Conservation (phyloP, 1,284 basidiomycete genomes). For the Pyrrhoderma noxium region DNA sequence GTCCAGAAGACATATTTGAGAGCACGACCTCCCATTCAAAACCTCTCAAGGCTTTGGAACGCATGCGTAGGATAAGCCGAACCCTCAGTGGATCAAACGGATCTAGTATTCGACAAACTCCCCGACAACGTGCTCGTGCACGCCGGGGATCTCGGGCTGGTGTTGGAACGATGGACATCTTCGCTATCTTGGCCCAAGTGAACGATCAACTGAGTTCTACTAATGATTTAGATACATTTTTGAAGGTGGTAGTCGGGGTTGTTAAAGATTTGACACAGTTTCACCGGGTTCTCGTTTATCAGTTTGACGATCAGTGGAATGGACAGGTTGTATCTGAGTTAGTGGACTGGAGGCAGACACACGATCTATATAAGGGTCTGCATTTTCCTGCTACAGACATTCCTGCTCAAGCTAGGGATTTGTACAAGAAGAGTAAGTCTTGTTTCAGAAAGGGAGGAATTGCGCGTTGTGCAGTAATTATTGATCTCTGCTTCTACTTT, state of each 20-base stretch:
- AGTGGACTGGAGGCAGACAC: conserved; percentile 76
- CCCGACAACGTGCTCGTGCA: conserved; percentile 23
- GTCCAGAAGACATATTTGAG: conserved; percentile 59
- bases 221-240: conserved; percentile 61
- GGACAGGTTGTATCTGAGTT: conserved; percentile 79
- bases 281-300: conserved; percentile 85
- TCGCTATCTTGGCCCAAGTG: conserved; percentile 76
- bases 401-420: conserved; percentile 45
- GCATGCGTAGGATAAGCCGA: conserved; percentile 48
- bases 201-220: conserved; percentile 78
- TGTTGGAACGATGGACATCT: conserved; percentile 74
- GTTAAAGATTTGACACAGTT: conserved; percentile 81
- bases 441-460: too few relatives aligned
- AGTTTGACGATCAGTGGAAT: conserved; percentile 70
- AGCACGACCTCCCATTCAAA: conserved; percentile 70
- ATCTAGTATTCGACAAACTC: conserved; percentile 15
- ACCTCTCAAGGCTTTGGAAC: conserved; percentile 68
- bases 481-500: neutral
- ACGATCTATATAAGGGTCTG: conserved; percentile 71
- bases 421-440: conserved; percentile 42
- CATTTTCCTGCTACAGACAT: conserved; percentile 62
- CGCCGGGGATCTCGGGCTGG: conserved; percentile 25
- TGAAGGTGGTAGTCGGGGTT: conserved; percentile 75
- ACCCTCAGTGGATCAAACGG: conserved; percentile 12
- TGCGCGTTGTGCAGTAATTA: neutral